Evolutionary conservation across 2,329 filamentous ascomycete genomes (phyloP).

Genomic region (Pseudocercospora musae): DNA sequence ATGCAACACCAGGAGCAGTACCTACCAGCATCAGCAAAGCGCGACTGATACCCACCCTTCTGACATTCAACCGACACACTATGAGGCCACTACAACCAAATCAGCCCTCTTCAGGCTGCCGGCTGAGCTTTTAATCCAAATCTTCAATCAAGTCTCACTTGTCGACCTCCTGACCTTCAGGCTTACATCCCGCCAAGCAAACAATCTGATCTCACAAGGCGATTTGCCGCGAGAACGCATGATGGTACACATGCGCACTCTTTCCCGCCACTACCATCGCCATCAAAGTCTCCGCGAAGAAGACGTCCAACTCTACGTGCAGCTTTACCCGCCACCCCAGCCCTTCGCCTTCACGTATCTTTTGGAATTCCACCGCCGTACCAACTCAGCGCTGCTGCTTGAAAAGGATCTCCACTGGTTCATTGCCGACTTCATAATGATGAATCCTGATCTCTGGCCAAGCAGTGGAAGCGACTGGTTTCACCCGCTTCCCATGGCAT

Average conservation of each 20-base stretch:
- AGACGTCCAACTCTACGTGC: constrained; percentile 3
- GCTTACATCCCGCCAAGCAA: not conserved
- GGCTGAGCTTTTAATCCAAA: constrained; percentile 3
- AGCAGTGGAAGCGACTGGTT: constrained; percentile 1
- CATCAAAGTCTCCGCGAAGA: not conserved
- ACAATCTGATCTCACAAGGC: not conserved
- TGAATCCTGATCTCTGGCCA: constrained; percentile 4
- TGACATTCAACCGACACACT: too few relatives aligned
- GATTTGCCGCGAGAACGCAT: constrained; percentile 9
- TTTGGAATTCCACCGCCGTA: constrained; percentile 3
- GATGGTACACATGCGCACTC: not conserved
- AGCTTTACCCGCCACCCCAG: constrained; percentile 7
- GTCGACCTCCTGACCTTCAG: not conserved
- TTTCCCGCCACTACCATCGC: not conserved
- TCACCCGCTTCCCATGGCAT: not conserved
- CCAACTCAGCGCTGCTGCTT: not conserved
- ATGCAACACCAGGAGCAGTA: not conserved
- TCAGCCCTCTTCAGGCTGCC: constrained; percentile 6
- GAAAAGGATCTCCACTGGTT: not conserved
- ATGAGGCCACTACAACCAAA: not conserved
- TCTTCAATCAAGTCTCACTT: constrained; percentile 3
- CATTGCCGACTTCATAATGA: not conserved
- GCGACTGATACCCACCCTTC: not conserved
- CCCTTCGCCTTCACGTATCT: constrained; percentile 6
- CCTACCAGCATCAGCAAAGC: not conserved